These are phyloP conservation scores for Silene conica DNA, from an alignment of 148 eudicot species.

Conservation along the genomic window DNA sequence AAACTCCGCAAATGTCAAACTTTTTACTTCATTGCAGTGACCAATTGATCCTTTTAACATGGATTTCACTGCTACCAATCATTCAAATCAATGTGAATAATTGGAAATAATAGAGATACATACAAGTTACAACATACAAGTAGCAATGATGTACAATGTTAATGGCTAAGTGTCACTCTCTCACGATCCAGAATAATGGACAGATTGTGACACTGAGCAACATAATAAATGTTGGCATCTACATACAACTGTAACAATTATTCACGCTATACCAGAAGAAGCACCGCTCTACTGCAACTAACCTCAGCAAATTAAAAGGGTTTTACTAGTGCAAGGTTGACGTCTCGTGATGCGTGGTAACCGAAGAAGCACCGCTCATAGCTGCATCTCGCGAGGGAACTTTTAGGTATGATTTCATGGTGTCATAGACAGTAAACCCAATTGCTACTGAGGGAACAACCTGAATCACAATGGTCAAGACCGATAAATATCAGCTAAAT, in stretches of 20 bases:
- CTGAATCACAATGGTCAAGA: slow-evolving; percentile 30
- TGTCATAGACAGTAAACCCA: slow-evolving; percentile 87
- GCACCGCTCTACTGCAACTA: background rate
- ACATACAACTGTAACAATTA: slow-evolving; percentile 16
- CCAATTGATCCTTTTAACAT: background rate
- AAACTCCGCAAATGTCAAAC: background rate
- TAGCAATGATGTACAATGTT: slow-evolving; percentile 16
- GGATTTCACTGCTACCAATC: slow-evolving; percentile 10
- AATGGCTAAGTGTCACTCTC: slow-evolving; percentile 13
- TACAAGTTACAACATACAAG: slow-evolving; percentile 9
- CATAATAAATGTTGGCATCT: background rate
- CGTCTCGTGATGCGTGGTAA: slow-evolving; percentile 34
- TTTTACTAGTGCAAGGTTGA: slow-evolving; percentile 51
- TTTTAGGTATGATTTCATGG: slow-evolving; percentile 63
- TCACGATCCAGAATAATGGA: background rate
- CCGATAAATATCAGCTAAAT: background rate
- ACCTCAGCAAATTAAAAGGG: background rate
- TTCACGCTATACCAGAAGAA: slow-evolving; percentile 4
- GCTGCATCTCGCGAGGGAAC: slow-evolving; percentile 80
- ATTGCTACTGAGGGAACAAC: slow-evolving; percentile 95
- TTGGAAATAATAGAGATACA: slow-evolving; percentile 5
- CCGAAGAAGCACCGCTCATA: slow-evolving; percentile 38
- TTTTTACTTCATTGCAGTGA: slow-evolving; percentile 4
- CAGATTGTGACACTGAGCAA: background rate
- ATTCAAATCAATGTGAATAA: background rate